phyloP scores from a whole-genome alignment of 2,329 filamentous ascomycete genomes.

The Fusarium sp. region DNA sequence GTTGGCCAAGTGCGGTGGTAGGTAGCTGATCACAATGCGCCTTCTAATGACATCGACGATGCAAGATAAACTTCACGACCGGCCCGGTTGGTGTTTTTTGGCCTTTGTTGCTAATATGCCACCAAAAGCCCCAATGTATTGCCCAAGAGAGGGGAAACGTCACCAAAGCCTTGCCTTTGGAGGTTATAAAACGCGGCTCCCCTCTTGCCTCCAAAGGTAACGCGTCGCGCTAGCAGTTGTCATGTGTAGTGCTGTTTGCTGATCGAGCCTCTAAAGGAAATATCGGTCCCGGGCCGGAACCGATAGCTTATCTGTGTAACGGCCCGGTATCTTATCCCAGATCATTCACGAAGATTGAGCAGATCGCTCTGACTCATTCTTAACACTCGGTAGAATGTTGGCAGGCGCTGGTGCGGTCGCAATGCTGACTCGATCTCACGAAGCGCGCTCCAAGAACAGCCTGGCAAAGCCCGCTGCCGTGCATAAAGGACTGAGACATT shows the following conservation, averaged over 20 bases:
- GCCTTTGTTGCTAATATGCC: neutral
- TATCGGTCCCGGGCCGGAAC: neutral
- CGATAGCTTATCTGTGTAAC: neutral
- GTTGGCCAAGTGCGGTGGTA: neutral
- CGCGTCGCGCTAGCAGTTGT: neutral
- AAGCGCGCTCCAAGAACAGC: neutral
- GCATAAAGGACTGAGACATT: neutral
- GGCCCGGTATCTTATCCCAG: neutral
- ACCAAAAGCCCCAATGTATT: neutral
- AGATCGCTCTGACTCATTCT: neutral
- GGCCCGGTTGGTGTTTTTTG: neutral
- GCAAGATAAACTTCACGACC: neutral
- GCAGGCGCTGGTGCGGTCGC: neutral
- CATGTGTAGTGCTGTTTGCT: neutral
- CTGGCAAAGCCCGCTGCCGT: neutral
- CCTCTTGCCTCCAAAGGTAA: slow-evolving; percentile 4
- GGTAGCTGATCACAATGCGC: neutral
- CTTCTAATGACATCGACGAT: slow-evolving; percentile 1
- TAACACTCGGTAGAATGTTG: neutral
- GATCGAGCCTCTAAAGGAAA: neutral
- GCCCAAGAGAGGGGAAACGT: neutral
- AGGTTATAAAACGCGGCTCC: neutral
- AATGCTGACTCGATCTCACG: neutral
- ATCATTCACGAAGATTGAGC: neutral
- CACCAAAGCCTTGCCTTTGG: slow-evolving; percentile 7